Evolutionary conservation across 768 basidiomycete genomes (phyloP).

Genomic region (Boletus sp.): DNA sequence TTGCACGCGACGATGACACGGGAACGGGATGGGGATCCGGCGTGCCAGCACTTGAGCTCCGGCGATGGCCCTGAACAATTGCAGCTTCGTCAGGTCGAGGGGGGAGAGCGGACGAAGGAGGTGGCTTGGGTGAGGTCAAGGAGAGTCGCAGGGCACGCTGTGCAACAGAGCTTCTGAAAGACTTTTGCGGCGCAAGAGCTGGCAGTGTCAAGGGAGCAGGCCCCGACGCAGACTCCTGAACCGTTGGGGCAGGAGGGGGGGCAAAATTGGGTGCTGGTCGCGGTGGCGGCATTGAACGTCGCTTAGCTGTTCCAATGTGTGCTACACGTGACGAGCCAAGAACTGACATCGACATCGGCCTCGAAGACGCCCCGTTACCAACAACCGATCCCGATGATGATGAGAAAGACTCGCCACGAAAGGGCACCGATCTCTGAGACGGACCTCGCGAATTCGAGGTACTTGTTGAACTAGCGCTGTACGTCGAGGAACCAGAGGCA

Average conservation of each 20-base stretch:
- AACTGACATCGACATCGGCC: constrained; percentile 24
- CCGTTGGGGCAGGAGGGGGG: constrained; percentile 61
- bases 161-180: constrained; percentile 55
- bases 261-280: constrained; percentile 70
- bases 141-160: constrained; percentile 58
- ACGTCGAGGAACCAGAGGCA: constrained; percentile 46
- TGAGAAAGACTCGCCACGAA: constrained; percentile 5
- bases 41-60: constrained; percentile 32
- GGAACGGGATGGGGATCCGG: constrained; percentile 41
- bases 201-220: constrained; percentile 1
- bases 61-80: constrained; percentile 27
- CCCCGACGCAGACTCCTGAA: constrained; percentile 14
- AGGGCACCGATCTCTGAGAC: constrained; percentile 6
- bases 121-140: constrained; percentile 58
- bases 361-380: constrained; percentile 1
- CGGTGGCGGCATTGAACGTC: constrained; percentile 67
- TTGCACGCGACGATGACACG: constrained; percentile 41
- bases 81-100: constrained; percentile 61
- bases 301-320: constrained; percentile 36
- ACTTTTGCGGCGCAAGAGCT: constrained; percentile 21
- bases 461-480: constrained; percentile 42
- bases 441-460: constrained; percentile 38
- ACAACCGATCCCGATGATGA: constrained; percentile 12
- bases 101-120: constrained; percentile 58
- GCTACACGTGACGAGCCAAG: constrained; percentile 11